Evolutionary conservation across 768 basidiomycete genomes (phyloP).

Genomic region (Hericium alpestre): DNA sequence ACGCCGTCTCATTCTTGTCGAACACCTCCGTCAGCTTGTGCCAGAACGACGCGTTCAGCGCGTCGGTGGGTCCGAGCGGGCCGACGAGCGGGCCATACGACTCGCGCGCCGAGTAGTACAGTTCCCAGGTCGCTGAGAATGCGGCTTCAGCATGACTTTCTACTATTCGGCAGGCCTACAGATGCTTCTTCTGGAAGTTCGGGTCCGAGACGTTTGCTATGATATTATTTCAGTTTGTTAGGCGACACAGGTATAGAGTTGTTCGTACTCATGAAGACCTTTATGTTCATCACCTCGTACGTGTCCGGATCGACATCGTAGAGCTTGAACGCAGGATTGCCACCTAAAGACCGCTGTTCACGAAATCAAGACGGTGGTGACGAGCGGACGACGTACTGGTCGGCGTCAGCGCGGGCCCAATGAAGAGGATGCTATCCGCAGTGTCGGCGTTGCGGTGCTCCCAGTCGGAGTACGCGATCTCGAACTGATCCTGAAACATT

Average conservation of each 20-base stretch:
- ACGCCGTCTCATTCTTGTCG: not conserved
- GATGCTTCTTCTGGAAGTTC: slow-evolving; percentile 37
- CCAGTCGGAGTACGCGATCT: slow-evolving; percentile 49
- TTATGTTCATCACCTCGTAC: slow-evolving; percentile 52
- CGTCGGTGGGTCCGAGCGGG: not conserved
- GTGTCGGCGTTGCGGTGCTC: slow-evolving; percentile 31
- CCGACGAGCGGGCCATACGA: slow-evolving; percentile 3
- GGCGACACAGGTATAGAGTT: not conserved
- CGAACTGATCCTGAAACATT: slow-evolving; percentile 50
- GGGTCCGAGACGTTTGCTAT: slow-evolving; percentile 31
- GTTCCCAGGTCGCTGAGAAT: not conserved
- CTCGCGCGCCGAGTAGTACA: slow-evolving; percentile 1
- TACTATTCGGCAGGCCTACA: slow-evolving; percentile 4
- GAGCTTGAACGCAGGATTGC: slow-evolving; percentile 45
- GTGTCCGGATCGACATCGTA: slow-evolving; percentile 61
- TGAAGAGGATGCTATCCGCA: slow-evolving; percentile 36
- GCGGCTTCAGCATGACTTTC: not conserved
- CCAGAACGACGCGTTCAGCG: slow-evolving; percentile 4
- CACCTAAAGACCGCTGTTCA: slow-evolving; percentile 26
- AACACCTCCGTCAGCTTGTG: not conserved
- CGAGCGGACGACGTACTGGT: slow-evolving; percentile 27
- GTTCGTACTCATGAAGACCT: slow-evolving; percentile 36
- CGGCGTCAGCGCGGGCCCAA: slow-evolving; percentile 50
- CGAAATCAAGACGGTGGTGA: not conserved
- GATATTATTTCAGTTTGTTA: not conserved